Evolutionary conservation across 768 basidiomycete species (phyloP), one percentile per base, ranked within the genome.

Genomic region (Hericium erinaceus): DNA sequence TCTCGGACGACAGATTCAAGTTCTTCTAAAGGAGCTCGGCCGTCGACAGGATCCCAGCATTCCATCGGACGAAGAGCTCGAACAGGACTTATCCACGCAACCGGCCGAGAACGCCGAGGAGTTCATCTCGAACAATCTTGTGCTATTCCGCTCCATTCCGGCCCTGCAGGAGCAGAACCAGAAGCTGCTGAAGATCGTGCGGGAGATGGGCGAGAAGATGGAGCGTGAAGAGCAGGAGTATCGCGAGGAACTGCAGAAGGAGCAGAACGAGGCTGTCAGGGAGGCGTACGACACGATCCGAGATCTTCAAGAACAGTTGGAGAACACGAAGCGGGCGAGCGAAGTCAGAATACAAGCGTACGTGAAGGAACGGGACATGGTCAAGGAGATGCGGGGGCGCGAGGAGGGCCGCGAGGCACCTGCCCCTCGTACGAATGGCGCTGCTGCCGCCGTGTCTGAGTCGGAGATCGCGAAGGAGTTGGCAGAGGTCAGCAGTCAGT

Each of bases 91-190:
- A 54, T 72, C 77, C 24, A 68, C 72, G 0, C 61, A 76, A 4
- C 73, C 79, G 16, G 78, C 77, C 2, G 72, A 79, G 50, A 80
- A 83, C 61, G 85, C 87, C 12, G 84, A 92, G 57, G 78, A 80
- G 1, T 82, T 98, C 60, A 95, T 98, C 69, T 87, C 90, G 16
- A 89, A 89, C 65, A 80, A 93, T 64, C 81, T 98, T 18, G 89
- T 98, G 24, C 79, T 90, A 38, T 98, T 93, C 83, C 78, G 79
- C 48, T 88, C 85, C 0, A 80, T 98, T 54, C 78, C 81, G 13
- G 76, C 80, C 12, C 73, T 99, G n/a, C 94, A 98, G 66, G 80
- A 85, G 44, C 94, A 95, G 72, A 98, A 98, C 68, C 87, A 91
- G 74, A 89, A 88, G 64, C 73, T 98, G 22, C 75, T 98, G 50